These are phyloP conservation scores for Ascoidea rubescens DNA, from an alignment of 805 yeast genomes.

Conservation along the genomic window DNA sequence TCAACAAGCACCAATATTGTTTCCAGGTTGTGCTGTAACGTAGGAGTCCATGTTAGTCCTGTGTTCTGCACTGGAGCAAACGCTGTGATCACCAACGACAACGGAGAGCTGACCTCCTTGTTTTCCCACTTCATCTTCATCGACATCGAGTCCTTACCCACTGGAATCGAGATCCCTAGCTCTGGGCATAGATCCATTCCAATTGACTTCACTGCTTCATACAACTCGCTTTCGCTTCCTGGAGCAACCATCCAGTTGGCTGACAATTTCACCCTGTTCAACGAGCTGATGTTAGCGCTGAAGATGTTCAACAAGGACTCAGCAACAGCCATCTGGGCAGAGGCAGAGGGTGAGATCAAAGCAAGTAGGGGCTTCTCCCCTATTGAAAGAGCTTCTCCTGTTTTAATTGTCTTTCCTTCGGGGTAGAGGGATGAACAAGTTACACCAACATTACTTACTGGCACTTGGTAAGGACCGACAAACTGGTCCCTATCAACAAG, in stretches of 20 bases:
- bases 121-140: constrained; percentile 98
- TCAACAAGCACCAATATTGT: constrained; percentile 70
- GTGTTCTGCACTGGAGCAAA: constrained; percentile 81
- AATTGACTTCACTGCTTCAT: constrained; percentile 94
- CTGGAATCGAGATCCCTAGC: constrained; percentile 86
- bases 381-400: constrained; percentile 98
- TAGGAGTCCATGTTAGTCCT: constrained; percentile 91
- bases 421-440: constrained; percentile 77
- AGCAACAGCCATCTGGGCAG: constrained; percentile 92
- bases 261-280: constrained; percentile 69
- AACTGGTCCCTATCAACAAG: constrained; percentile 93
- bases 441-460: constrained; percentile 97
- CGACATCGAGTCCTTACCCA: constrained; percentile 98
- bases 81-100: constrained; percentile 82
- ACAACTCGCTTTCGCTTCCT: constrained; percentile 90
- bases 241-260: constrained; percentile 99
- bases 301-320: constrained; percentile 79
- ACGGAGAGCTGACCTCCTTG: constrained; percentile 90
- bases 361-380: constrained; percentile 94
- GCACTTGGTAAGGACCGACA: constrained; percentile 99
- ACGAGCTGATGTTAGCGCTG: constrained; percentile 76
- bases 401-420: constrained; percentile 35
- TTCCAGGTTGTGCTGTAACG: constrained; percentile 36
- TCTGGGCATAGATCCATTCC: constrained; percentile 91
- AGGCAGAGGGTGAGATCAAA: constrained; percentile 73